Evolutionary conservation across 2,329 filamentous ascomycete genomes (phyloP).

Genomic region (Stemphylium beticola): DNA sequence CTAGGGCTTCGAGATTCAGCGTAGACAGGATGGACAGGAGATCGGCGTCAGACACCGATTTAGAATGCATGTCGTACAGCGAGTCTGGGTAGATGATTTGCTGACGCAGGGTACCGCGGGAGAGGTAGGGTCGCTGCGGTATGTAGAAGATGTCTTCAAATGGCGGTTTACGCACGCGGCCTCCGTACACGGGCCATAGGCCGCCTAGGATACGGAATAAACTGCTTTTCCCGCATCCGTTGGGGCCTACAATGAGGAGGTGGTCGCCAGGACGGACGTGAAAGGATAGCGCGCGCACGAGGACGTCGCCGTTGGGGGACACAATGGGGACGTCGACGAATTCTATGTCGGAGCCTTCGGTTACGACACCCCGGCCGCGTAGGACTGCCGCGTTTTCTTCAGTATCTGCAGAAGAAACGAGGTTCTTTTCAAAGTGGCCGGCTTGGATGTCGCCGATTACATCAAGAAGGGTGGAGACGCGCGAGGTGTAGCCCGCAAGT

Average conservation of each 20-base stretch:
- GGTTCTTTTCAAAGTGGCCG: conserved; percentile 93
- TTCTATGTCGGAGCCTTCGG: conserved; percentile 82
- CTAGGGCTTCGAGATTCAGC: conserved; percentile 82
- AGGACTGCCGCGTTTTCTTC: conserved; percentile 84
- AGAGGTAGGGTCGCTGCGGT: conserved; percentile 92
- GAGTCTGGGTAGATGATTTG: conserved; percentile 97
- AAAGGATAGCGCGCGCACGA: conserved; percentile 86
- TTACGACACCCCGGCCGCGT: conserved; percentile 77
- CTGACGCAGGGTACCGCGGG: conserved; percentile 87
- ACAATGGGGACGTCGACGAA: conserved; percentile 94
- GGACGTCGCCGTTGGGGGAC: conserved; percentile 92
- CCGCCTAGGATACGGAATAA: conserved; percentile 96
- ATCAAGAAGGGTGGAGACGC: conserved; percentile 85
- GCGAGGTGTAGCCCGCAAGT: conserved; percentile 90
- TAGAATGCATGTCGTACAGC: conserved; percentile 83
- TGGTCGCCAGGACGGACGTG: conserved; percentile 86
- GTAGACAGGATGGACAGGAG: conserved; percentile 76
- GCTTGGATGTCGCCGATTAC: conserved; percentile 93
- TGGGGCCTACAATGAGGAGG: conserved; percentile 91
- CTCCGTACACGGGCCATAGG: conserved; percentile 96
- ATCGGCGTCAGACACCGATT: conserved; percentile 81
- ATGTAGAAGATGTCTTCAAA: conserved; percentile 98
- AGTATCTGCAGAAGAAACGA: conserved; percentile 85
- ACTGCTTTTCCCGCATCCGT: conserved; percentile 95
- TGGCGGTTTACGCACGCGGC: conserved; percentile 87